Evolutionary conservation across 1,139 yeast species (phyloP), one percentile per base, ranked within the genome.

Genomic region (Suhomyces bolitotheri): DNA sequence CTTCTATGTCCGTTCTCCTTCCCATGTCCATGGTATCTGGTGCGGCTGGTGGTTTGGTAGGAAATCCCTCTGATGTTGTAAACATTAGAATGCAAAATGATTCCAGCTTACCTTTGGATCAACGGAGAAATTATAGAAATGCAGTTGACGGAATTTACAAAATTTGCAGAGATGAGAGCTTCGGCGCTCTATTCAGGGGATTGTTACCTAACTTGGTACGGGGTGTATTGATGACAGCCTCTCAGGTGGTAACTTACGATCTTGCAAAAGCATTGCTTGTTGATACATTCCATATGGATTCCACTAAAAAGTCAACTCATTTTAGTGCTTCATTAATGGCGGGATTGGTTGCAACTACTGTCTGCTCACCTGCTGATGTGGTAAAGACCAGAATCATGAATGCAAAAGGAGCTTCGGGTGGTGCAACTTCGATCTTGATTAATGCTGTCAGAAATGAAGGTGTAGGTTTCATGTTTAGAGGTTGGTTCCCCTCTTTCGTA

Each of bases 21-120:
- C 90, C 92, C 10, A 71, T 82, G 63, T 86, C 95, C 5, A 85
- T 87, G 94, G 48, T 83, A 12, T 79, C 92, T 7, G 96, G 96
- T 31, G 85, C 82, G 17, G 60, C 80, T 37, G 96, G 96, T 38
- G 95, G 95, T 7, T 62, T 86, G 23, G 82, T 85, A 2, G 96
- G 96, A 17, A 88, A 87, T 53, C 95, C 96, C 2, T 80, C 94
- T 2, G 96, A 88, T 58, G 84, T 88, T 16, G 88, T 86, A 27
- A 88, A 88, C 50, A 84, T 88, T 43, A 76, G 96, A 59, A 88
- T 88, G 96, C 96, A 88, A 60, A 88, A 87, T 58, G 96, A 88
- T 54, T 76, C 83, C 5, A 64, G 89, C 0, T 68, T 85, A 42
- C 86, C 92, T 3, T 39, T 62, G 4, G 80, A 70, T 3, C 73